Evolutionary conservation across 495 filamentous ascomycete genomes (phyloP).

Genomic region (Hypoxylon perforatum): DNA sequence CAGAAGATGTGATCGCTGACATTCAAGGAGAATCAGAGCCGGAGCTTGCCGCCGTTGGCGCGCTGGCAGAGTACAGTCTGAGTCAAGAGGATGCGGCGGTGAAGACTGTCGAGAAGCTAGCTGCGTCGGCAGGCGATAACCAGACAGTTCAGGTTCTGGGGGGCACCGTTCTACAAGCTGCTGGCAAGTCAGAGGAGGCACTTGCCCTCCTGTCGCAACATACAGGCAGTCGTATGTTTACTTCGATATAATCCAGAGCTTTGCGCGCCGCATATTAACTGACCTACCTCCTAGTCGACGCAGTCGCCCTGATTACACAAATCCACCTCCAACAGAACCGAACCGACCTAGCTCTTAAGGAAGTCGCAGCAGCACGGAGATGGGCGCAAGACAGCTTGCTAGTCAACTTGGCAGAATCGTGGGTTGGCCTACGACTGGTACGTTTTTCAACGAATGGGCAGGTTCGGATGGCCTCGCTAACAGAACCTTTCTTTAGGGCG

Average conservation of each 20-base stretch:
- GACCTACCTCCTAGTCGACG: slow-evolving; percentile 55
- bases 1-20: slow-evolving; percentile 74
- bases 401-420: slow-evolving; percentile 94
- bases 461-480: slow-evolving; percentile 8
- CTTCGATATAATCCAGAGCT: slow-evolving; percentile 42
- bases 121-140: slow-evolving; percentile 74
- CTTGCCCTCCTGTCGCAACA: slow-evolving; percentile 81
- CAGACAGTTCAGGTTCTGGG: slow-evolving; percentile 81
- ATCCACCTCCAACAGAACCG: slow-evolving; percentile 93
- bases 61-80: slow-evolving; percentile 74
- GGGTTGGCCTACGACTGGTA: slow-evolving; percentile 91
- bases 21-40: slow-evolving; percentile 73
- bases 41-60: slow-evolving; percentile 81
- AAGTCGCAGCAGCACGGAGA: slow-evolving; percentile 86
- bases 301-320: slow-evolving; percentile 82
- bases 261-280: slow-evolving; percentile 18
- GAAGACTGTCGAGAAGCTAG: slow-evolving; percentile 71
- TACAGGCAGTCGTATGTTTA: slow-evolving; percentile 84
- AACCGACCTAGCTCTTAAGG: slow-evolving; percentile 87
- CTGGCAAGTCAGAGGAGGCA: slow-evolving; percentile 85
- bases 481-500: slow-evolving; percentile 69
- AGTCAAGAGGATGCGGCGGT: slow-evolving; percentile 72
- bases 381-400: slow-evolving; percentile 96
- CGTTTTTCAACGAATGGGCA: slow-evolving; percentile 43
- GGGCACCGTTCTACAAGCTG: slow-evolving; percentile 79